Evolutionary conservation across 2,329 filamentous ascomycete species (phyloP), one percentile per base, ranked within the genome.

Genomic region (Rhynchosporium agropyri): DNA sequence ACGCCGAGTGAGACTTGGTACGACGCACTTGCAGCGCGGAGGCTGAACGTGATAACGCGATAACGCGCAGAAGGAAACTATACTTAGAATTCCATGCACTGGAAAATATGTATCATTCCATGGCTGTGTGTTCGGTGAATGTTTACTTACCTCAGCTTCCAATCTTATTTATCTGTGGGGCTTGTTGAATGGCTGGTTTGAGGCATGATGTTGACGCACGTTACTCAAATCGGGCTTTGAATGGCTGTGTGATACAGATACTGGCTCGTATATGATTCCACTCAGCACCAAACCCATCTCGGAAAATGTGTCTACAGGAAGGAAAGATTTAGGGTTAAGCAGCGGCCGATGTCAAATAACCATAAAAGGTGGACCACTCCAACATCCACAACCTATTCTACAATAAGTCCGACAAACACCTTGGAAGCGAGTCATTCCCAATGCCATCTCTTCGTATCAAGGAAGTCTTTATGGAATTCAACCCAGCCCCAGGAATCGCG

Each of bases 311-410:
- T 12, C 31, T 53, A 53, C 33, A 15, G n/a, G 50, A 20, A 9
- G 31, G 15, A 40, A 26, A 3, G 15, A 38, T 15, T n/a, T 57
- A 57, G 45, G 54, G 54, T 57, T 57, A 42, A 55, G 28, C 13
- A 40, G 3, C 26, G 12, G 9, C 9, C 53, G 42, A 45, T 45
- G 40, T 33, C 42, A 33, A 45, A 45, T 57, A 57, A 57, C 42
- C 29, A 57, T 46, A 54, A 54, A 36, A 54, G 40, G 51, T 54
- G 51, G 51, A 54, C 1, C 10, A n/a, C 20, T 1, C 20, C 20
- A 20, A 20, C 20, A 20, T 20, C 20, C 20, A 20, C 20, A 20
- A 20, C 20, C 20, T 20, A 46, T 46, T 46, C 43, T 8, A 26
- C 43, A 46, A 2, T 43, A 15, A 15, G 15, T 53, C 46, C 26